phyloP scores from a whole-genome alignment of 495 filamentous ascomycete species.

The Daldinia childiae region DNA sequence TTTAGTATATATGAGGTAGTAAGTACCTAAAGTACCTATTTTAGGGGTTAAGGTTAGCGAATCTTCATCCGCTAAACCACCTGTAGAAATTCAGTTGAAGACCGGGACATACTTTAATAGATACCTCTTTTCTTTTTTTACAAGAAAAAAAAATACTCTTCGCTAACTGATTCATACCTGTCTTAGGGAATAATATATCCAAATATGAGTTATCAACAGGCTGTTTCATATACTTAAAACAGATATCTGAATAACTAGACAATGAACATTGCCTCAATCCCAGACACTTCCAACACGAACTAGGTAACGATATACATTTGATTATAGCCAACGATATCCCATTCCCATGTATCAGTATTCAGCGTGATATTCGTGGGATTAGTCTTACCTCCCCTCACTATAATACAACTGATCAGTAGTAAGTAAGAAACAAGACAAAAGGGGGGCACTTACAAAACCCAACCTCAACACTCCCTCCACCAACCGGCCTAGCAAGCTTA shows the following conservation, averaged over 20 bases:
- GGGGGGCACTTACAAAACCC: slow-evolving; percentile 44
- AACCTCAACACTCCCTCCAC: slow-evolving; percentile 59
- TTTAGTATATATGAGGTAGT: neutral
- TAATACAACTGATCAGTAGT: neutral
- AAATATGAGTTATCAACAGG: neutral
- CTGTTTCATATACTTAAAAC: neutral
- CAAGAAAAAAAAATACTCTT: too few species aligned
- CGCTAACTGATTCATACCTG: too few species aligned
- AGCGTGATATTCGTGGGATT: slow-evolving; percentile 59
- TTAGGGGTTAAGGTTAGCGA: too few species aligned
- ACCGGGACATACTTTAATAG: too few species aligned
- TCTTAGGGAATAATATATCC: too few species aligned
- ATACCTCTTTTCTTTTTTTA: too few species aligned
- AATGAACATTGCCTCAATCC: neutral
- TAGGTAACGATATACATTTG: slow-evolving; percentile 44
- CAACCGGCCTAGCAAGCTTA: slow-evolving; percentile 58
- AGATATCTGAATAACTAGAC: neutral
- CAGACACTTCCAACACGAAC: neutral
- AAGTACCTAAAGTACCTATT: too few species aligned
- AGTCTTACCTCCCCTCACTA: slow-evolving; percentile 59
- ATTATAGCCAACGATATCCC: slow-evolving; percentile 44
- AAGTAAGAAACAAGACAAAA: neutral
- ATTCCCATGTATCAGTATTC: slow-evolving; percentile 56
- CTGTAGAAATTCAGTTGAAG: too few species aligned
- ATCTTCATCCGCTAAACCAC: too few species aligned